Evolutionary conservation across 108 stramenopile species (phyloP).

Genomic region (Nannochloropsis granulata): DNA sequence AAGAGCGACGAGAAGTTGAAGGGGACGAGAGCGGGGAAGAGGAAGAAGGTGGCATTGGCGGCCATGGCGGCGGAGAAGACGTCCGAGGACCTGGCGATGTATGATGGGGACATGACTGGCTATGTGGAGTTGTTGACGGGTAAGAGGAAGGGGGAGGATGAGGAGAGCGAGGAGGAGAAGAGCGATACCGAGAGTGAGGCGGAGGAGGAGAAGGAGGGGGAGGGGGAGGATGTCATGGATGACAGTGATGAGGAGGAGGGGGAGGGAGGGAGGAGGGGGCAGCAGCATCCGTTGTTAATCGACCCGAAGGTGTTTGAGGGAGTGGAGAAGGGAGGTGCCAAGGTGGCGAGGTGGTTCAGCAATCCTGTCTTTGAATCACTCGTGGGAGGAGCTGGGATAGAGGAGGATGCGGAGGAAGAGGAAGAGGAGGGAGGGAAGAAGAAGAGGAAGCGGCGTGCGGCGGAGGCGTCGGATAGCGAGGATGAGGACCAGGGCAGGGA

Average conservation of each 20-base stretch:
- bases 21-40: conserved; percentile 55
- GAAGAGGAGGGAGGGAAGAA: conserved; percentile 6
- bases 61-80: conserved; percentile 58
- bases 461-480: background rate
- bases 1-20: conserved; percentile 43
- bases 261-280: background rate
- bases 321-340: background rate
- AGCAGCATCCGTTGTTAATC: conserved; percentile 6
- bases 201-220: background rate
- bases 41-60: conserved; percentile 60
- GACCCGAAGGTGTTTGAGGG: conserved; percentile 27
- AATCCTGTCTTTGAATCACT: conserved; percentile 72
- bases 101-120: conserved; percentile 32
- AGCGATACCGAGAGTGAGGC: conserved; percentile 15
- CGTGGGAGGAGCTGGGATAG: conserved; percentile 44
- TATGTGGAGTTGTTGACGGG: conserved; percentile 20
- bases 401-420: conserved; percentile 38
- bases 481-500: conserved; percentile 4
- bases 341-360: conserved; percentile 66
- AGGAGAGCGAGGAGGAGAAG: conserved; percentile 19
- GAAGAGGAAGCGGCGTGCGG: background rate
- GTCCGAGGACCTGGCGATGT: conserved; percentile 58
- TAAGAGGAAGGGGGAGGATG: conserved; percentile 28
- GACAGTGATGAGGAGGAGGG: conserved; percentile 14
- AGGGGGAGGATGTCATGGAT: conserved; percentile 17